These are phyloP conservation scores for Mycena metata DNA, from an alignment of 768 basidiomycete genomes.

Conservation along the genomic window DNA sequence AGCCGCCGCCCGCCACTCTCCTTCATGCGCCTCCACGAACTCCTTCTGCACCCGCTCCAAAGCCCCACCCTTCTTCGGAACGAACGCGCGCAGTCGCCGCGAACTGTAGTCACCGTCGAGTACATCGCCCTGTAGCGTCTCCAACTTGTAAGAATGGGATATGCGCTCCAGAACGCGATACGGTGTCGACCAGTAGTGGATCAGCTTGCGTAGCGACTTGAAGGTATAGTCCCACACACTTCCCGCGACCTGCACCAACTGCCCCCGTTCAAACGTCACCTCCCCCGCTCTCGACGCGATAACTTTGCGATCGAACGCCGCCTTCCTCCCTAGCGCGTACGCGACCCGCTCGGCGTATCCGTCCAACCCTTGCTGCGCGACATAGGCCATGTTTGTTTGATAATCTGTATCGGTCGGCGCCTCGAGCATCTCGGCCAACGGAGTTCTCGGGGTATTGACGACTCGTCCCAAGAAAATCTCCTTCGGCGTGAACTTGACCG, in stretches of 20 bases:
- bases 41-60: background rate
- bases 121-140: no score
- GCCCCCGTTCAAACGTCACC: background rate
- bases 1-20: background rate
- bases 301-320: no score
- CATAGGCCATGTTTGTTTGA: background rate
- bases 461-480: conserved; percentile 39
- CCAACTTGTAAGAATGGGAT: no score
- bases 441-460: background rate
- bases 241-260: background rate
- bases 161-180: background rate
- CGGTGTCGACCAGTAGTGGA: background rate
- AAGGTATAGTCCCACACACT: background rate
- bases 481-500: conserved; percentile 16
- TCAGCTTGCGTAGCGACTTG: background rate
- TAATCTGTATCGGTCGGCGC: background rate
- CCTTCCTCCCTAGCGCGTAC: background rate
- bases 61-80: background rate
- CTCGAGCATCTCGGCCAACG: background rate
- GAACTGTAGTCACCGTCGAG: no score
- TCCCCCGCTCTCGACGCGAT: background rate
- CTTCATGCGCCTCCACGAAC: background rate
- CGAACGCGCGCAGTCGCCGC: no score
- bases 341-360: conserved; percentile 2
- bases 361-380: conserved; percentile 12